Evolutionary conservation across 345 rosid genomes (phyloP).

Genomic region (Populus simonii): DNA sequence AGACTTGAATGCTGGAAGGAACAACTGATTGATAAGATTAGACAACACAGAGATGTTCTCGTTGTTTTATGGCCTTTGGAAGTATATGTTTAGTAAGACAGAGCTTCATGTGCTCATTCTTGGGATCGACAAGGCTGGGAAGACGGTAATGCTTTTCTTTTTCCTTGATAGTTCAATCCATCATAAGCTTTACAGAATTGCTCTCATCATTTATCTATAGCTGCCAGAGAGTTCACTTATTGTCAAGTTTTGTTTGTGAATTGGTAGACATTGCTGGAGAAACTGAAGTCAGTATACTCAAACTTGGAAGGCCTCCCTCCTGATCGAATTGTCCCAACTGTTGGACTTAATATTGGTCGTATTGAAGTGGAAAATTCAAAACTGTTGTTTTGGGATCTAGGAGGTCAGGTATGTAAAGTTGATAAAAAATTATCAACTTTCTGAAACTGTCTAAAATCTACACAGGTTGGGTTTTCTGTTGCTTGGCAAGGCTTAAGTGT

Average conservation of each 20-base stretch:
- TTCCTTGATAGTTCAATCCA: background rate
- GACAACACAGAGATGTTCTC: constrained; percentile 77
- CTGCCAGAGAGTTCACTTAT: background rate
- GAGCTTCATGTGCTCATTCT: constrained; percentile 95
- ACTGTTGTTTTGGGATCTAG: constrained; percentile 95
- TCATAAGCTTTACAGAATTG: background rate
- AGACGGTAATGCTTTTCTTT: constrained; percentile 56
- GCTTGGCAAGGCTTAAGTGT: background rate
- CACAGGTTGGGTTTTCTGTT: background rate
- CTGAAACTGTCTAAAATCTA: background rate
- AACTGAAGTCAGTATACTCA: constrained; percentile 73
- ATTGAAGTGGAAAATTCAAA: constrained; percentile 76
- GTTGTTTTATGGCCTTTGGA: constrained; percentile 88
- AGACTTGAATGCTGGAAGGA: constrained; percentile 11
- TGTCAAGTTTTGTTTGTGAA: constrained; percentile 6
- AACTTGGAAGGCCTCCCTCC: constrained; percentile 90
- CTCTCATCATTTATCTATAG: background rate
- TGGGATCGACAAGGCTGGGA: constrained; percentile 96
- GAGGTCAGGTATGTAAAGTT: constrained; percentile 74
- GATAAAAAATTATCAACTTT: background rate
- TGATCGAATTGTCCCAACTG: constrained; percentile 97
- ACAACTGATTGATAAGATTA: constrained; percentile 3
- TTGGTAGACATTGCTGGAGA: constrained; percentile 86
- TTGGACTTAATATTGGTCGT: constrained; percentile 95
- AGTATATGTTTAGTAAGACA: constrained; percentile 75